Evolutionary conservation across 805 yeast genomes (phyloP), one percentile per base, ranked within the genome.

Genomic region (Saccharomycopsis fibuligera): DNA sequence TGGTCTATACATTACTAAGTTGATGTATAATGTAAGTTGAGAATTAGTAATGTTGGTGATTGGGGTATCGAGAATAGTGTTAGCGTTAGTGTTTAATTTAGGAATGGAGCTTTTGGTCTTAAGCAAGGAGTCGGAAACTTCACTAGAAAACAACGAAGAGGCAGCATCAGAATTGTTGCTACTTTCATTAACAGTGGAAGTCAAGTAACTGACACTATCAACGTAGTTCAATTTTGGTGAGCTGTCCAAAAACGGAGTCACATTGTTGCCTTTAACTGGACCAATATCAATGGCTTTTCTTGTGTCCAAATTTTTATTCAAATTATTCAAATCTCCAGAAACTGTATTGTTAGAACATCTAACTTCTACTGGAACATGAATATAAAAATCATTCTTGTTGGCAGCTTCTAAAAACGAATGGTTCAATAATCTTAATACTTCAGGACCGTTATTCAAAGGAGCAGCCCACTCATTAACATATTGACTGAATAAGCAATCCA

Each of bases 401-500:
- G 81, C 78, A 29, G 93, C 96, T 21, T 68, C 69, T 27, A 72
- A 62, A 45, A 86, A 83, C 1, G 79, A 77, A 29, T 74, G 74
- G 50, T 79, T 76, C 51, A 91, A 70, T n/a, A 81, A 71, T 45
- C 70, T 66, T 54, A 90, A 72, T 17, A 84, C 81, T 45, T 79
- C 83, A 5, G 82, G 82, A 4, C 97, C 97, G 54, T 79, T 75
- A 22, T 68, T 74, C 60, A 91, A 68, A 19, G 98, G 98, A 43
- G 95, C 78, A n/a, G 93, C 89, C 98, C 98, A 91, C 68, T 91
- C 99, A 62, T 90, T 81, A 44, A 91, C 98, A 66, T 81, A 90
- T 65, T 91, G 99, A 39, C 89, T 81, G 65, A 88, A 91, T 57
- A 91, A 69, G 64, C 98, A 93, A 68, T 93, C 98, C 96, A 91